Evolutionary conservation across 2,329 filamentous ascomycete species (phyloP), one percentile per base, ranked within the genome.

Genomic region (Ilyonectria sp.): DNA sequence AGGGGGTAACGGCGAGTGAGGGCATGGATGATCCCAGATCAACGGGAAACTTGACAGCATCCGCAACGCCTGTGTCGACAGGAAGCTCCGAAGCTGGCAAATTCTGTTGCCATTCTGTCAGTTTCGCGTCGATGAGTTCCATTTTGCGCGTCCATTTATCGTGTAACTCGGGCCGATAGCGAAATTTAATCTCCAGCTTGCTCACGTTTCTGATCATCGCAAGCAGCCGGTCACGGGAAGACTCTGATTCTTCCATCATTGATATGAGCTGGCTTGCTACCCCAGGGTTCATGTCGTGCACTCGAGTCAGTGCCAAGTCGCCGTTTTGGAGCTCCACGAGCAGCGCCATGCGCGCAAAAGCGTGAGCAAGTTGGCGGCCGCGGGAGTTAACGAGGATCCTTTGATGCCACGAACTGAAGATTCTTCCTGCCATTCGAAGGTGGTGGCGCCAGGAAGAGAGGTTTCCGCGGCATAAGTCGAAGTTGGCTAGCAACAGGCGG

Each of bases 261-360:
- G 59, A 44, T 19, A 13, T 33, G 29, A 61, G 31, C 26, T 61
- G 47, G 8, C 29, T 31, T 4, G 59, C 59, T 1, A 61, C 37
- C 5, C 59, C 35, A 8, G 59, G 59, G 31, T 61, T 61, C 59
- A 61, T 61, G n/a, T 33, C 40, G 21, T 40, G 33, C 15, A 43
- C 33, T 15, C 26, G 26, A 29, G 59, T 61, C 21, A 61, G 47
- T n/a, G 59, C 59, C 10, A 61, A 10, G 13, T 61, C 59, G 5
- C 52, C 49, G 13, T 61, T 61, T 35, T 61, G 33, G 4, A 61
- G 49, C 21, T 61, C 59, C 13, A 61, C 31, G 6, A 61, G 31
- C 35, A 61, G 15, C 26, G 59, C 59, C 59, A 61, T 61, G 1
- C 59, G 47, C 5, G 59, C 59, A 23, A 61, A 61, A 7, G 59